These are phyloP conservation scores for Boletus tylopilopsis DNA, from an alignment of 768 basidiomycete species.

Conservation along the genomic window DNA sequence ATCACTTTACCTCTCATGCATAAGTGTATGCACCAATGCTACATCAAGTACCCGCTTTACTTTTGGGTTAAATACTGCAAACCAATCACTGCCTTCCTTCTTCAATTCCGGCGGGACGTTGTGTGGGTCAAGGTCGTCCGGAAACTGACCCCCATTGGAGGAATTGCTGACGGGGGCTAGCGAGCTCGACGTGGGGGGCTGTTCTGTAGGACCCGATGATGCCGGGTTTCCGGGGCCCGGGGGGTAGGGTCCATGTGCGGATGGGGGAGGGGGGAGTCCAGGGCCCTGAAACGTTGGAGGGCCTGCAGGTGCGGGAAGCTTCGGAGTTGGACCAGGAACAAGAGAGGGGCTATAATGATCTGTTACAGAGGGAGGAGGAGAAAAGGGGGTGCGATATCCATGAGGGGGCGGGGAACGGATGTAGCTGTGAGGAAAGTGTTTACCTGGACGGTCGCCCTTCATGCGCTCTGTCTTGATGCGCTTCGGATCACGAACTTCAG, in stretches of 20 bases:
- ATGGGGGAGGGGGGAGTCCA: constrained; percentile 34
- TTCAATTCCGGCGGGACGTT: constrained; percentile 33
- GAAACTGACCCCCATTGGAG: constrained; percentile 32
- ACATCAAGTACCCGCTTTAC: constrained; percentile 79
- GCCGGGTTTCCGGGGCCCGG: constrained; percentile 33
- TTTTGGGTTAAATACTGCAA: constrained; percentile 81
- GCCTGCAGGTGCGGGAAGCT: constrained; percentile 29
- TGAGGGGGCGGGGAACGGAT: constrained; percentile 33
- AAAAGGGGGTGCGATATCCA: constrained; percentile 25
- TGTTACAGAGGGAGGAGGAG: constrained; percentile 24
- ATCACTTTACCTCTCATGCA: constrained; percentile 74
- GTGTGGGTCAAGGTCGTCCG: constrained; percentile 32
- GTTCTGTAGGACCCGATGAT: constrained; percentile 27
- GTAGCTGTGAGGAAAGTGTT: constrained; percentile 24
- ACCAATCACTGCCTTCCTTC: constrained; percentile 84
- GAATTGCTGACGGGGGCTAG: constrained; percentile 25
- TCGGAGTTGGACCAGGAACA: constrained; percentile 39
- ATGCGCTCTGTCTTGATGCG: constrained; percentile 53
- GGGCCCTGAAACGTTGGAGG: constrained; percentile 35
- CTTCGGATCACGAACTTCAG: constrained; percentile 54
- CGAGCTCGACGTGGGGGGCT: constrained; percentile 18
- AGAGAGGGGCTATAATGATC: constrained; percentile 34
- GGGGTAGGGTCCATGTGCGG: constrained; percentile 29
- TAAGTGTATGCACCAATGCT: constrained; percentile 76
- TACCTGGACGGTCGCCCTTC: constrained; percentile 44